phyloP scores from a whole-genome alignment of 495 filamentous ascomycete genomes.

The Aspergillus carlsbadensis region DNA sequence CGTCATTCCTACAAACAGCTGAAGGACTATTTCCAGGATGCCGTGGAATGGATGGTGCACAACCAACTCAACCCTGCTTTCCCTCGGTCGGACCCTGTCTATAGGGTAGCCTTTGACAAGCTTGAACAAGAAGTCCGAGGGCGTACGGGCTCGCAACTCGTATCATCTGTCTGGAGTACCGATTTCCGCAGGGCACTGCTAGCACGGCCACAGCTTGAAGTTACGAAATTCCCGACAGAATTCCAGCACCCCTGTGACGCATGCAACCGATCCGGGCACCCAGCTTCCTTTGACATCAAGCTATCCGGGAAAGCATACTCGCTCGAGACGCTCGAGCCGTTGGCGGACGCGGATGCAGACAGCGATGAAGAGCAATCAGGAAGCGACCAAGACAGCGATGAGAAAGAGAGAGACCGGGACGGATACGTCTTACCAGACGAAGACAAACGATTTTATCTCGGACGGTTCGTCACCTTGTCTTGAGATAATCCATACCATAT shows the following conservation, averaged over 20 bases:
- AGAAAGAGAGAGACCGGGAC: constrained; percentile 37
- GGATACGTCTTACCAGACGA: constrained; percentile 33
- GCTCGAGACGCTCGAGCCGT: constrained; percentile 63
- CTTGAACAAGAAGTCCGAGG: constrained; percentile 70
- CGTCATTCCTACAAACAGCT: constrained; percentile 62
- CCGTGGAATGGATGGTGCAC: constrained; percentile 80
- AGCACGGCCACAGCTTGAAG: constrained; percentile 56
- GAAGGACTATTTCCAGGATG: constrained; percentile 75
- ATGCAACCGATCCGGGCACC: constrained; percentile 69
- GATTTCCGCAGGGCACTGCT: constrained; percentile 65
- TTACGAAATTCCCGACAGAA: constrained; percentile 33
- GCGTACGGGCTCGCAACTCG: constrained; percentile 67
- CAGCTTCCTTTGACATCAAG: constrained; percentile 59
- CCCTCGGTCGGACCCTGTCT: constrained; percentile 60
- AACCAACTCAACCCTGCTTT: constrained; percentile 77
- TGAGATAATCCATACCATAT: not conserved
- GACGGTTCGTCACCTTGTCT: constrained; percentile 34
- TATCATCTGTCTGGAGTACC: constrained; percentile 69
- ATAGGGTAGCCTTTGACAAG: constrained; percentile 69
- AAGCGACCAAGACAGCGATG: constrained; percentile 37
- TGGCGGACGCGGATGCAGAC: constrained; percentile 53
- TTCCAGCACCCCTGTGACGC: constrained; percentile 63
- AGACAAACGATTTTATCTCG: constrained; percentile 39
- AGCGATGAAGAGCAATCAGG: constrained; percentile 39
- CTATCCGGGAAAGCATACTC: constrained; percentile 72